Base-by-base conservation (phyloP, 352 stramenopile species). In the Globisporangium megalacanthum region DNA sequence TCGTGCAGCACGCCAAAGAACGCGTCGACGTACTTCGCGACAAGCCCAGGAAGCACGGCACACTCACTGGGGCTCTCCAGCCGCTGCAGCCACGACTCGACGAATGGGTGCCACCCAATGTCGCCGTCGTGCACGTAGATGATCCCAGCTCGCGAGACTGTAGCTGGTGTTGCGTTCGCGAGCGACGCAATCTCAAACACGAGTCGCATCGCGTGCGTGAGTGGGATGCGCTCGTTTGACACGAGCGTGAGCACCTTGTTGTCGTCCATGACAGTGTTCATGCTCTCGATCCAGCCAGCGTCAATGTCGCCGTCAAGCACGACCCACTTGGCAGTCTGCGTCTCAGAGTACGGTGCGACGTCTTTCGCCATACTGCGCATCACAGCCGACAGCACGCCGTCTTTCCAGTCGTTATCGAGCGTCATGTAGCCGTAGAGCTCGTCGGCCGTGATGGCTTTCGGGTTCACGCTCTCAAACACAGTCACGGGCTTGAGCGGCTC, bases 351-450 rank as follows among this genome's bases (percentile, higher is more conserved):
- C 3, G 88, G 88, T 20, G 77, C 61, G 11, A 69, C 61, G 20
- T 92, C 97, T 60, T 98, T 98, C 49, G 89, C 90, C 96, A 98
- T 99, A 62, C 92, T 95, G 52, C 96, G 89, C 96, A 99, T 98
- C 42, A 98, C 95, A 22, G 95, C 96, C 17, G 89, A 98, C 22
- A 99, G 57, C 8, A 98, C 92, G 33, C 95, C 95, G 70, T 99
- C 95, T 69, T 97, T 98, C 95, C 95, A 99, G 75, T 99, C 96
- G 52, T 98, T 98, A n/a, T 96, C 84, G 3, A 98, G 73, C 19
- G 92, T 98, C 94, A 98, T 98, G 73, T 95, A 98, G 37, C 94
- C 89, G 60, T 97, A 97, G 15, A 98, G 62, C 65, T 98, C 93
- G 56, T 98, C 88, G 0, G 88, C 86, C 10, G 81, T 96, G 20